Conservation (phyloP, 78 protist genomes). For the Parvularia atlantis region DNA sequence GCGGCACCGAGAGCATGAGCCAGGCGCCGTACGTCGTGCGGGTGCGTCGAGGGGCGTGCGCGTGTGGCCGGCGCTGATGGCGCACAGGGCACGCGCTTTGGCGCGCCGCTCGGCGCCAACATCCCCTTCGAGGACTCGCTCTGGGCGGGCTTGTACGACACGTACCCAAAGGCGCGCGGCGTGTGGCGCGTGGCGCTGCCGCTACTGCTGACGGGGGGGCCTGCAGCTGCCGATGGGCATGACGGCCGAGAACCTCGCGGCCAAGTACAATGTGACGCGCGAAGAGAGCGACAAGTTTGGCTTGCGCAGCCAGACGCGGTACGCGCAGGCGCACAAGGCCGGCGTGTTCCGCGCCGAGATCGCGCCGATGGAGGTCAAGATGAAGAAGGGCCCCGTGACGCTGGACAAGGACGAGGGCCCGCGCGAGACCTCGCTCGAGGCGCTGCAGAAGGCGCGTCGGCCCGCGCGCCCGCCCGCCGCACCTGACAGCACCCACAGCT, state of each 20-base stretch:
- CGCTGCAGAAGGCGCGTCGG: conserved; percentile 9
- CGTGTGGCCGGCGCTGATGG: no score
- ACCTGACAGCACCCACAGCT: no score
- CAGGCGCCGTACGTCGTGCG: conserved; percentile 41
- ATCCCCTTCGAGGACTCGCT: conserved; percentile 40
- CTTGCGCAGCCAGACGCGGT: conserved; percentile 27
- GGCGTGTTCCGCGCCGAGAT: conserved; percentile 45
- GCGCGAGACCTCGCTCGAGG: conserved; percentile 18
- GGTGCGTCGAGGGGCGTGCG: no score
- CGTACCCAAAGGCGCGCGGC: conserved; percentile 1
- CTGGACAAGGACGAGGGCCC: conserved; percentile 57
- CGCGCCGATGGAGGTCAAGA: conserved; percentile 30
- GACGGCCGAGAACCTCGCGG: conserved; percentile 59
- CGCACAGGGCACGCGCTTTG: conserved; percentile 40
- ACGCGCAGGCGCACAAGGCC: conserved; percentile 22
- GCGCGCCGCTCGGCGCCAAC: conserved; percentile 39
- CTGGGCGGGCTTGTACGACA: conserved; percentile 55
- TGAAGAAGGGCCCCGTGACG: background rate
- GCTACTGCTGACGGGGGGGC: background rate
- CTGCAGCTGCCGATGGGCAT: conserved; percentile 47
- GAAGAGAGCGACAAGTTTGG: conserved; percentile 47
- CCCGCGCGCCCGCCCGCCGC: no score
- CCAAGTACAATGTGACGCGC: conserved; percentile 33
- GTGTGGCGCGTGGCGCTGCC: background rate
- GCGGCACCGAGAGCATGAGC: conserved; percentile 49